A percentile compares a stretch with the other conserved stretches of the same genome.
These are phyloP conservation scores for Salvia splendens DNA, from an alignment of 257 asterid genomes.

Conservation along the genomic window DNA sequence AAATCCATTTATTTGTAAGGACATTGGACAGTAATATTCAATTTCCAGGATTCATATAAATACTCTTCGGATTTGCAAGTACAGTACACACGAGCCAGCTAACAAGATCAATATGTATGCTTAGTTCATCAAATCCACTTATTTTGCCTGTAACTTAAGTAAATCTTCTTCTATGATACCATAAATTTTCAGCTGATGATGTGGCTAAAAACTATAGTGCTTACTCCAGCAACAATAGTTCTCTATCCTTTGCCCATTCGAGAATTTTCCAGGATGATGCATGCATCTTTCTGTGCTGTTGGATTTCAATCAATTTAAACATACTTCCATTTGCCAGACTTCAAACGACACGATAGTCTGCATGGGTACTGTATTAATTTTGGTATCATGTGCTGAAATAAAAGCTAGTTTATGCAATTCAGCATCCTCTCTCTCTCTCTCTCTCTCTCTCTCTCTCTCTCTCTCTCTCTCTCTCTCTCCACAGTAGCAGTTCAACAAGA, in stretches of 20 bases:
- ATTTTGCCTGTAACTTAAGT: background rate
- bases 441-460: background rate
- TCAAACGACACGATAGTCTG: conserved; percentile 12
- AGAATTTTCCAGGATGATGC: background rate
- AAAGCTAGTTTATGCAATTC: conserved; percentile 19
- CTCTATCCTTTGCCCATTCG: background rate
- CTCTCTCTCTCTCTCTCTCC: background rate
- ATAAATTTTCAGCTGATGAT: conserved; percentile 6
- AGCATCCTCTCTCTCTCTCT: background rate
- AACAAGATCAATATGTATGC: background rate
- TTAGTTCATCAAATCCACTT: conserved; percentile 1
- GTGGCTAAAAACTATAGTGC: background rate
- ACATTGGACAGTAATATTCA: no score
- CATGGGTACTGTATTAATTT: background rate
- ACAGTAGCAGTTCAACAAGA: background rate
- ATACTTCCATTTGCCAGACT: conserved; percentile 19
- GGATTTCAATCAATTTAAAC: conserved; percentile 4
- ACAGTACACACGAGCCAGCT: conserved; percentile 8
- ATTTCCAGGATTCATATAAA: background rate
- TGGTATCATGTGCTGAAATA: conserved; percentile 12
- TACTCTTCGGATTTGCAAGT: background rate
- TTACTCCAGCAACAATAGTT: background rate
- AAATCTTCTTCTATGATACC: conserved; percentile 1
- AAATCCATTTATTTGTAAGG: background rate
- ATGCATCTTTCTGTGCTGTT: conserved; percentile 19